Evolutionary conservation across 2,329 filamentous ascomycete genomes (phyloP), one percentile per base, ranked within the genome.

Genomic region (Ophiostoma pallidulum): DNA sequence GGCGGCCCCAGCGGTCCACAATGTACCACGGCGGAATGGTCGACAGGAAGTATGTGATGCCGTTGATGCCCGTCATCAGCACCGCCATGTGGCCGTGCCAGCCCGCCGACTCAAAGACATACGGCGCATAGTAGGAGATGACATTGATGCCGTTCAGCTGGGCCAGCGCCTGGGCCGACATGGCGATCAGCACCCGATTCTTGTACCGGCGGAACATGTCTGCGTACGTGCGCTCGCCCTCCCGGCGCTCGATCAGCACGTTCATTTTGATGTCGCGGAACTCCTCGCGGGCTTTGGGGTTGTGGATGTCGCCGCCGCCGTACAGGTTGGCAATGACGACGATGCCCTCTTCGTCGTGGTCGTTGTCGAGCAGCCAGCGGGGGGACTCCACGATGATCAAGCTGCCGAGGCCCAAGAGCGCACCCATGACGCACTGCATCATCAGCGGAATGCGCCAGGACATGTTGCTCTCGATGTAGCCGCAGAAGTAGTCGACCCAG

Each of bases 241-340:
- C 92, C 67, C 95, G 89, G 44, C 92, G 86, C 64, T 91, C 83
- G 20, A 97, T 72, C 29, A 98, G 77, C 26, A 98, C 92, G 59
- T 91, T 83, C 87, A 96, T 95, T 72, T 98, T 98, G 71, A 98
- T 98, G 60, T 97, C 92, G 58, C 91, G 86, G 66, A 94, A 98
- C 65, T 98, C 92, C 48, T 96, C 90, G 50, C 90, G 81, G 2
- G 92, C 92, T 65, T 94, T 92, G 50, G 83, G 70, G 63, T 95
- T 86, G 67, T 96, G 90, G 52, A 97, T 90, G 63, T 98, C 92
- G 51, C 92, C 92, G 60, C 86, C 88, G 47, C 92, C 92, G 60
- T 97, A 97, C 7, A 98, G 74, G 62, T 97, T 97, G 51, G 92
- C 92, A 68, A 98, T 97, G 41, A 98, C 92, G 24, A 96, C 84